Base-by-base conservation (phyloP, 2,329 filamentous ascomycete genomes). In the Cladosporium sp. region DNA sequence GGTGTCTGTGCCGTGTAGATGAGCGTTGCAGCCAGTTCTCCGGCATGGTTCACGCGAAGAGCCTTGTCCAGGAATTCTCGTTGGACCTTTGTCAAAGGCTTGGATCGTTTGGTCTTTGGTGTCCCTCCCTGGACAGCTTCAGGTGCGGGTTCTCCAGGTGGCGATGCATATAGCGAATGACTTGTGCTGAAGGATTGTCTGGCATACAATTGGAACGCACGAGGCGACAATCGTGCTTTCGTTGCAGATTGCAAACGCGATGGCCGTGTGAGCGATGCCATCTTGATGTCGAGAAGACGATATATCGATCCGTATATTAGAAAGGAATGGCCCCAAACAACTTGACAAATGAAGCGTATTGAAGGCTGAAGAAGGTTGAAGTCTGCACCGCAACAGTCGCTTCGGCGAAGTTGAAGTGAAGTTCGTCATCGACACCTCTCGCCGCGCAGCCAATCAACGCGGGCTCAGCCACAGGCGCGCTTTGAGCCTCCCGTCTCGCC, bases 21-120 rank as follows among this genome's bases (percentile, higher is more conserved):
- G 64, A 96, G 87, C 28, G 92, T 94, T 32, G 95, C 95, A 63
- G 95, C 95, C n/a, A 99, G 87, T 80, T 99, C 95, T 75, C 95
- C 95, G 26, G 95, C 93, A 80, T 99, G 95, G 79, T 99, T 98
- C 65, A 99, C 95, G 68, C 95, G 92, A 32, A 98, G 88, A 18
- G 92, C 92, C 30, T 89, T 86, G 66, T 91, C 89, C 58, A 96
- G 87, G 73, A 90, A 96, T 65, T 89, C 84, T 66, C 87, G 85
- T 74, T 96, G 92, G 67, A 87, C 83, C 69, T 85, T 79, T 32
- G 88, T 91, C 56, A 95, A 82, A 11, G 88, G 67, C 30, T 62
- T 61, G 14, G 43, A 57, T 26, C 69, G 67, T 59, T 68, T 57
- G n/a, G 58, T 7, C 36, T 58, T 43, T 30, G 53, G 39, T n/a